Percentiles rank a stretch among this genome's conserved stretches.
phyloP scores from a whole-genome alignment of 257 asterid species.

The Solanum lycopersicoides region DNA sequence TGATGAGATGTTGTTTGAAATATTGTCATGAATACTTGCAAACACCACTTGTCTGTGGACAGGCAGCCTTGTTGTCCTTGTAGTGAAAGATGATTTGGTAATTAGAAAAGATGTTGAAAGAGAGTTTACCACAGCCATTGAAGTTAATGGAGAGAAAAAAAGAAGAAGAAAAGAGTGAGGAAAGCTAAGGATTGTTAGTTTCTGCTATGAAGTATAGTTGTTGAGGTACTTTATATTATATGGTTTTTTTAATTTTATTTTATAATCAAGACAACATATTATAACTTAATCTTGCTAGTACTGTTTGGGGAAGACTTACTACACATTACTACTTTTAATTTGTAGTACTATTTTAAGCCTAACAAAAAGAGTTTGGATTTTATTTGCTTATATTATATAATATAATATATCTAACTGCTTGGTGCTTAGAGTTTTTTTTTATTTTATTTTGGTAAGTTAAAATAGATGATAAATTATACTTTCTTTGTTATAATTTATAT shows the following conservation, averaged over 20 bases:
- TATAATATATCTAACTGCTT: not conserved
- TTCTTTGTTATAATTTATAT: no score
- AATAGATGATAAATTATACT: no score
- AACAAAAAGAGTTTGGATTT: no score
- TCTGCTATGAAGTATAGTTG: not conserved
- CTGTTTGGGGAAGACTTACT: no score
- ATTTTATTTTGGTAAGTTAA: no score
- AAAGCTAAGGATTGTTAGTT: not conserved
- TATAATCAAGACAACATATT: no score
- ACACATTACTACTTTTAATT: no score
- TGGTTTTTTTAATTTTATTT: not conserved
- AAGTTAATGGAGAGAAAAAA: not conserved
- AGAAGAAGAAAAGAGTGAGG: no score
- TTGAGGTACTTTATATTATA: not conserved
- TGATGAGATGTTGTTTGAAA: constrained; percentile 11
- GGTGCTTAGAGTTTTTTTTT: no score
- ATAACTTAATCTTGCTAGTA: no score
- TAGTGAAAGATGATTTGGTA: not conserved
- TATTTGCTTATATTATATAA: no score
- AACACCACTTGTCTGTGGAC: not conserved
- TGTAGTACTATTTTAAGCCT: no score
- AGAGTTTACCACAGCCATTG: not conserved
- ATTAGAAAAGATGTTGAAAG: not conserved
- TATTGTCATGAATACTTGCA: not conserved
- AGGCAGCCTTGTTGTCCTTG: not conserved